phyloP scores from a whole-genome alignment of 176 grass and related monocot species.

The Juncus effusus region DNA sequence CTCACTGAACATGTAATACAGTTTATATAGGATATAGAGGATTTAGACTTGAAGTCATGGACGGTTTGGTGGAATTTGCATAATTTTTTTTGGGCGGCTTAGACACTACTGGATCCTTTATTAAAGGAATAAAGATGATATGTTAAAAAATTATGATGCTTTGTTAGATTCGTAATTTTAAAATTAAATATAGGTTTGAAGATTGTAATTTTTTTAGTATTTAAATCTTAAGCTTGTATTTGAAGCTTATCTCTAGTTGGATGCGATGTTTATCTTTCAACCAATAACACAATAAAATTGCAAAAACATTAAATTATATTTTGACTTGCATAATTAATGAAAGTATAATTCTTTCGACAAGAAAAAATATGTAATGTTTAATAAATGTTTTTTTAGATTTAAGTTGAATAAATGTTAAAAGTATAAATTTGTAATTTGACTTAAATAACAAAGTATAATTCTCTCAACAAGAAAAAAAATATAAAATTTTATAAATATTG shows the following conservation, averaged over 20 bases:
- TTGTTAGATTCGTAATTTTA: conserved; percentile 11
- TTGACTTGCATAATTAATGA: too few relatives aligned
- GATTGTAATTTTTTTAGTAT: not conserved
- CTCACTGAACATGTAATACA: too few relatives aligned
- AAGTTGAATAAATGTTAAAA: too few relatives aligned
- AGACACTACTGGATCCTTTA: conserved; percentile 18
- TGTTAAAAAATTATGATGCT: conserved; percentile 20
- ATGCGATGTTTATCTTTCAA: conserved; percentile 20
- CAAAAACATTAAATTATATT: too few relatives aligned
- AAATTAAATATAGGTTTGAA: conserved; percentile 7
- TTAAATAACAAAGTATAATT: too few relatives aligned
- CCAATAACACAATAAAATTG: not conserved
- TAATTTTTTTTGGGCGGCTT: conserved; percentile 20
- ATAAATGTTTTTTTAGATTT: too few relatives aligned
- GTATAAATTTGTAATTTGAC: too few relatives aligned
- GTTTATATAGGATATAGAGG: not conserved
- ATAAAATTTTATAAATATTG: too few relatives aligned
- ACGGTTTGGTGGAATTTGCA: conserved; percentile 21
- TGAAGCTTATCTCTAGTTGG: not conserved
- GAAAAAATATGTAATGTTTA: too few relatives aligned
- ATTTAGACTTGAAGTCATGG: not conserved
- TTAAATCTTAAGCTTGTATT: conserved; percentile 17
- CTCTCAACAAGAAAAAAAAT: too few relatives aligned
- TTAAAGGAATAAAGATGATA: conserved; percentile 27
- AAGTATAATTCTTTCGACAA: too few relatives aligned